Conservation (phyloP, 805 yeast species). For the Grigorovia transvaalensis region DNA sequence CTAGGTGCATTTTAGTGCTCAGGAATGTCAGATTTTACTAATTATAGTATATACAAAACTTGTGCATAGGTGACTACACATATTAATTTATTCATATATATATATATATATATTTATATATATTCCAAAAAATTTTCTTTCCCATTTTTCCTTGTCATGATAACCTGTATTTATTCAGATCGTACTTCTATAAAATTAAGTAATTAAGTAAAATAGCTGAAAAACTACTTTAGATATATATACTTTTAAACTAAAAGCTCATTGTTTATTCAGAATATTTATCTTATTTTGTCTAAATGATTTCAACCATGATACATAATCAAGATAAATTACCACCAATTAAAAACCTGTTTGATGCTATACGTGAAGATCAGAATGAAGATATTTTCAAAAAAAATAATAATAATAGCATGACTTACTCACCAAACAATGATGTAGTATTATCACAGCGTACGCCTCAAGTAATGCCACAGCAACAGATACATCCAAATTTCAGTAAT, state of each 20-base stretch:
- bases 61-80: too few relatives aligned
- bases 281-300: not conserved
- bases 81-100: too few relatives aligned
- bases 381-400: not conserved
- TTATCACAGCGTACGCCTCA: not conserved
- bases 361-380: not conserved
- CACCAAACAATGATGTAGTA: too few relatives aligned
- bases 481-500: not conserved
- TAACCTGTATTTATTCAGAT: too few relatives aligned
- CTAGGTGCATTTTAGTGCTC: not conserved
- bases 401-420: not conserved
- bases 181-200: too few relatives aligned
- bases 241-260: too few relatives aligned
- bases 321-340: slow-evolving; percentile 3
- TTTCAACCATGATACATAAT: not conserved
- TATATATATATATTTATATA: too few relatives aligned
- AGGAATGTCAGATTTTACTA: not conserved
- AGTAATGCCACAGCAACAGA: not conserved
- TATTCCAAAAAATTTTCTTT: not conserved
- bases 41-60: too few relatives aligned
- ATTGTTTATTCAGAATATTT: too few relatives aligned
- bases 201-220: too few relatives aligned
- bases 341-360: slow-evolving; percentile 1
- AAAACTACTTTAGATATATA: too few relatives aligned
- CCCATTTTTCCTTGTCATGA: too few relatives aligned